phyloP scores from a whole-genome alignment of 1,284 basidiomycete genomes.

The Takashimella koratensis region DNA sequence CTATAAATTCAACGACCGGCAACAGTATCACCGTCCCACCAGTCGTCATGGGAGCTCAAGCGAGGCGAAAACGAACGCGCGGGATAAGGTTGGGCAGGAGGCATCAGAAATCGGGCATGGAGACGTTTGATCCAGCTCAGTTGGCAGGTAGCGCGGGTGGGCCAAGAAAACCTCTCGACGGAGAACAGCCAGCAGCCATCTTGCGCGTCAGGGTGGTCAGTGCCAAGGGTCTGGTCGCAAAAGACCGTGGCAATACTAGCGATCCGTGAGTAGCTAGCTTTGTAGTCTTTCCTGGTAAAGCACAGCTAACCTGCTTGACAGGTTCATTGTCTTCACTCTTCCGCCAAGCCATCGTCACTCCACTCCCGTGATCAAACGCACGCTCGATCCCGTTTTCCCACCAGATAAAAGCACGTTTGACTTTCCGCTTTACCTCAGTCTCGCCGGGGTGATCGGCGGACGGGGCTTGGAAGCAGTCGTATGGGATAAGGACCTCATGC shows the following conservation, averaged over 20 bases:
- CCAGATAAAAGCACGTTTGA: constrained; percentile 78
- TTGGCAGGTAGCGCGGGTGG: constrained; percentile 33
- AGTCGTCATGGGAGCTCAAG: constrained; percentile 1
- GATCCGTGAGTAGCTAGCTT: constrained; percentile 44
- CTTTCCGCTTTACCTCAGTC: constrained; percentile 72
- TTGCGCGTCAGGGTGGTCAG: constrained; percentile 50
- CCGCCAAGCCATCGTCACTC: constrained; percentile 61
- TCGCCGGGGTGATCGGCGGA: constrained; percentile 67
- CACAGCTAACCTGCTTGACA: too few relatives aligned
- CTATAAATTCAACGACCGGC: neutral
- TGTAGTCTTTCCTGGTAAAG: neutral
- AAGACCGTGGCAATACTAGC: constrained; percentile 52
- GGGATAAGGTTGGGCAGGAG: constrained; percentile 7
- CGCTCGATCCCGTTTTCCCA: constrained; percentile 68
- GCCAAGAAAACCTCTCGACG: constrained; percentile 42
- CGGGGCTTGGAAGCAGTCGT: constrained; percentile 71
- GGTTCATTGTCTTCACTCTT: constrained; percentile 69
- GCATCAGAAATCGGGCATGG: constrained; percentile 11
- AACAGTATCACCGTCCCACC: neutral
- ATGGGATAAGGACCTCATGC: constrained; percentile 79
- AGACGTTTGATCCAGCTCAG: constrained; percentile 25
- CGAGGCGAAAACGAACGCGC: neutral
- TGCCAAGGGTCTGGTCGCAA: constrained; percentile 50
- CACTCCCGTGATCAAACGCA: constrained; percentile 76
- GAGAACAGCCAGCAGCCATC: constrained; percentile 46